These are phyloP conservation scores for Eutrema heterophyllum DNA, from an alignment of 345 rosid genomes.

Conservation along the genomic window DNA sequence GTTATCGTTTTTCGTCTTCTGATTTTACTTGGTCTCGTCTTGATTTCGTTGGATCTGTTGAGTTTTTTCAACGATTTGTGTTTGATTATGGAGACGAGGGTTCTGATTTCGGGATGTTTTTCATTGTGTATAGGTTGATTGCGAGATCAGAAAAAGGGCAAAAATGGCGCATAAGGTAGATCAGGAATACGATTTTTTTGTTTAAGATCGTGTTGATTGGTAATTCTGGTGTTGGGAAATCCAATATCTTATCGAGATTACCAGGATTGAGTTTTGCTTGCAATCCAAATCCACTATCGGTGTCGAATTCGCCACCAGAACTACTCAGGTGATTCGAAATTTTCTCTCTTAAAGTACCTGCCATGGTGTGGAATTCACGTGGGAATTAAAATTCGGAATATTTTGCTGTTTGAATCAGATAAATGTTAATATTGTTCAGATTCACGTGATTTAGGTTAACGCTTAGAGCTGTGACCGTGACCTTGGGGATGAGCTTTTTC, in stretches of 20 bases:
- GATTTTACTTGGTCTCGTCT: background rate
- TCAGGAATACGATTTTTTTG: constrained; percentile 64
- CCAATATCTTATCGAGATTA: constrained; percentile 69
- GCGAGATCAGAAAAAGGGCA: constrained; percentile 28
- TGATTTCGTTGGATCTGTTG: constrained; percentile 7
- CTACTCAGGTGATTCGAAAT: constrained; percentile 43
- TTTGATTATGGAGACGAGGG: background rate
- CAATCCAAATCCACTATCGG: constrained; percentile 74
- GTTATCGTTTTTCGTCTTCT: background rate
- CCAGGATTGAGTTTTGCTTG: constrained; percentile 65
- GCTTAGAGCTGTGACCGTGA: constrained; percentile 16
- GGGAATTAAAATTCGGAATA: background rate
- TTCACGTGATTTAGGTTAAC: constrained; percentile 2
- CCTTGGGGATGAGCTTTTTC: too few relatives aligned
- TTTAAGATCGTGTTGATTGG: constrained; percentile 81
- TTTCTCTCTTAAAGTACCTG: background rate
- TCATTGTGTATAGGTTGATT: constrained; percentile 23
- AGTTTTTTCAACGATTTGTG: background rate
- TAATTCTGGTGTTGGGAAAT: constrained; percentile 75
- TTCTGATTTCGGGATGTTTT: background rate
- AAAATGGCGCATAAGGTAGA: constrained; percentile 52
- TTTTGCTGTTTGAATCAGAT: background rate
- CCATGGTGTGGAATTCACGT: background rate
- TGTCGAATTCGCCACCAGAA: constrained; percentile 69
- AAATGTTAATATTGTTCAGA: background rate